Evolutionary conservation across 78 protist species (phyloP), one percentile per base, ranked within the genome.

Genomic region (Dictyostelium citrinum): DNA sequence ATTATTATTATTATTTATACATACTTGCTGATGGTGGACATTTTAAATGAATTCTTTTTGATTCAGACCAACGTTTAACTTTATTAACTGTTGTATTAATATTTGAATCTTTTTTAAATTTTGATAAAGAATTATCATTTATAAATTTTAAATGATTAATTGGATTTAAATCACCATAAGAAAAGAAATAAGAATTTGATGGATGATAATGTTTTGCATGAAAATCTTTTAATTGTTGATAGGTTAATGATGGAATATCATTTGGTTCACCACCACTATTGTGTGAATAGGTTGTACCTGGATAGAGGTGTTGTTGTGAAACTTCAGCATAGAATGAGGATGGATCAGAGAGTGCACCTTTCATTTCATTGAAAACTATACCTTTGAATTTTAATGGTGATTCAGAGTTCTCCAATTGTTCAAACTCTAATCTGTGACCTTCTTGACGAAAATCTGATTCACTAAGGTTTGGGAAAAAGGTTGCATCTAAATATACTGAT

Each of bases 311-410:
- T 22, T 82, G 90, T 55, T 91, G 91, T 27, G 58, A 35, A 5
- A 58, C 16, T 31, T 92, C 85, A 0, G 85, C 24, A 61, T 75
- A 95, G 88, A 16, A 68, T 43, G 64, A 22, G 0, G 84, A 29
- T 29, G 90, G 93, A 71, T 67, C 84, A 4, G 82, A 72, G 0
- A 95, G 17, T 17, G 90, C 96, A 10, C 98, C 99, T 84, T 96
- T 96, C 99, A 98, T 98, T 74, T 98, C 99, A 67, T 97, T 98
- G 86, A 79, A 97, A 17, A 98, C 99, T 31, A 98, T 97, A 11
- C 99, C 99, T 55, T 98, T 97, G 88, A 90, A 82, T 29, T 82
- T 68, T 27, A 96, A 35, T 27, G 64, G 67, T 5, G 92, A 29
- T 5, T 27, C 11, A 29, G 78, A 16, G 51, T 94, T 39, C 1